These are phyloP conservation scores for Phellopilus nigrolimitatus DNA, from an alignment of 1,284 basidiomycete species.

Conservation along the genomic window DNA sequence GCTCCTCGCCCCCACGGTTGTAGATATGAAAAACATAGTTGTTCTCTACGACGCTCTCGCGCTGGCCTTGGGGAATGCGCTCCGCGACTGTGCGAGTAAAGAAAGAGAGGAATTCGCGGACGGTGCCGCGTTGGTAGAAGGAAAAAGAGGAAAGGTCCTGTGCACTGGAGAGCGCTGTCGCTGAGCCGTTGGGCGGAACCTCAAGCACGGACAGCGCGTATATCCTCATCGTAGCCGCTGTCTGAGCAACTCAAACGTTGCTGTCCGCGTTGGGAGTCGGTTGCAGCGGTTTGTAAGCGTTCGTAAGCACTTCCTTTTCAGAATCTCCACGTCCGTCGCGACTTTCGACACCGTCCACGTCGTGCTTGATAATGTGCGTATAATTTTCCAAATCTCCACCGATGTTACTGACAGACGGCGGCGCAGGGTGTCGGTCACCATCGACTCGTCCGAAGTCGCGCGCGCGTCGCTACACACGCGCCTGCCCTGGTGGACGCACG, in stretches of 20 bases:
- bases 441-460: constrained; percentile 85
- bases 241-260: background rate
- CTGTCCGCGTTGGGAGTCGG: background rate
- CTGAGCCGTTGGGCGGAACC: constrained; percentile 50
- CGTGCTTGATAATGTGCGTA: background rate
- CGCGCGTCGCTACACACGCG: constrained; percentile 76
- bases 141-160: constrained; percentile 89
- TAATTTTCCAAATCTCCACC: no score
- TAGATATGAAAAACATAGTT: constrained; percentile 93
- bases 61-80: constrained; percentile 79
- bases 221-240: constrained; percentile 55
- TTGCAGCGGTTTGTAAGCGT: no score
- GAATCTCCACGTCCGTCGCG: no score
- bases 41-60: constrained; percentile 85
- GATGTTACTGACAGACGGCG: background rate
- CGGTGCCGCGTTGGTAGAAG: constrained; percentile 87
- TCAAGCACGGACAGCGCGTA: constrained; percentile 61
- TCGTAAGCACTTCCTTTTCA: background rate
- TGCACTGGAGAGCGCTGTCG: constrained; percentile 66
- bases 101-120: constrained; percentile 88
- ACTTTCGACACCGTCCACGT: background rate
- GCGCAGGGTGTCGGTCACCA: constrained; percentile 45
- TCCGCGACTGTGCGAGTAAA: constrained; percentile 92
- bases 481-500: constrained; percentile 71
- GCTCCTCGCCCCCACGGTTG: constrained; percentile 74